phyloP scores from a whole-genome alignment of 805 yeast species.

The Lachancea sp. region DNA sequence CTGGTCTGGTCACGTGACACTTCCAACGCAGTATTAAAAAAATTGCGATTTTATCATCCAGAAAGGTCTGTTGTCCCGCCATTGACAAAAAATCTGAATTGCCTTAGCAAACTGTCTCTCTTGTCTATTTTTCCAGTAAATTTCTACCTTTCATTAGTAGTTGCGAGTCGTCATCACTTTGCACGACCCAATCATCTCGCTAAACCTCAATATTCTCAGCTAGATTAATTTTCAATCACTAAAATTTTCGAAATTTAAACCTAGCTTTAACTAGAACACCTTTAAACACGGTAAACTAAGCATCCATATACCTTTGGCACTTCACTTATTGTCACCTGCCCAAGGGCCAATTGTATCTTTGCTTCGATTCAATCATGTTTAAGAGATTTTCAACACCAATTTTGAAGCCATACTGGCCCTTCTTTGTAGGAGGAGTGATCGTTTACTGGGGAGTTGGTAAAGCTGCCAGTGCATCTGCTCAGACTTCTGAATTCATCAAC shows the following conservation, averaged over 20 bases:
- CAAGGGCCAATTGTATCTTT: not conserved
- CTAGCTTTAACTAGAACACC: not conserved
- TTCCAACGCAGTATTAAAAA: too few species aligned
- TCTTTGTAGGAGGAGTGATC: conserved; percentile 73
- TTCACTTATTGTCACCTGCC: not conserved
- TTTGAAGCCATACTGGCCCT: conserved; percentile 78
- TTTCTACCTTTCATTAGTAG: too few species aligned
- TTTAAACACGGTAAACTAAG: not conserved
- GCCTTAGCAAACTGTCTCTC: too few species aligned
- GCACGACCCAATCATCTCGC: conserved; percentile 3
- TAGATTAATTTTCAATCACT: not conserved
- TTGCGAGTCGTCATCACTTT: too few species aligned
- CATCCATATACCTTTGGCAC: not conserved
- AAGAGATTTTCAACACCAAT: conserved; percentile 42
- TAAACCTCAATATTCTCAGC: not conserved
- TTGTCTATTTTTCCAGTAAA: too few species aligned
- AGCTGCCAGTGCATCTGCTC: conserved; percentile 60
- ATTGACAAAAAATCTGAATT: too few species aligned
- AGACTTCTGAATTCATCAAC: conserved; percentile 76
- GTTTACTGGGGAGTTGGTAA: conserved; percentile 67
- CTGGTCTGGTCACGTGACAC: too few species aligned
- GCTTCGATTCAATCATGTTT: conserved; percentile 18
- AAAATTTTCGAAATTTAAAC: conserved; percentile 1
- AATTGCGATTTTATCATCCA: too few species aligned
- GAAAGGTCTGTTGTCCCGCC: too few species aligned